Evolutionary conservation across 768 basidiomycete genomes (phyloP).

Genomic region (Cystofilobasidium capitatum): DNA sequence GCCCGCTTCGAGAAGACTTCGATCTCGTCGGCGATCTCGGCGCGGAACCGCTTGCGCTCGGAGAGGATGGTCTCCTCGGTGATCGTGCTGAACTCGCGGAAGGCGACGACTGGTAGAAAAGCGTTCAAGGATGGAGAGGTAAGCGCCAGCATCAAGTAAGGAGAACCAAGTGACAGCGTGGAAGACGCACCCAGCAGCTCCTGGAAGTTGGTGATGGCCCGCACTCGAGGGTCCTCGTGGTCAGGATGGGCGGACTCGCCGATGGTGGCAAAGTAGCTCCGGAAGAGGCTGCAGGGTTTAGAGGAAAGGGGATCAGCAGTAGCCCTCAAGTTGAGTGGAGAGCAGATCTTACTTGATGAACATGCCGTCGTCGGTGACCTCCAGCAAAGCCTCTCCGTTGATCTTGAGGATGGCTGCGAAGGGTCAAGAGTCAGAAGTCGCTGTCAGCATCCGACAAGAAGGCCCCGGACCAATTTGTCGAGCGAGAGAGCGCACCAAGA

Average conservation of each 20-base stretch:
- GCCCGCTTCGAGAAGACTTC: slow-evolving; percentile 90
- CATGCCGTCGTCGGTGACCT: slow-evolving; percentile 91
- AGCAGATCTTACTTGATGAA: slow-evolving; percentile 68
- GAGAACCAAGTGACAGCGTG: not conserved
- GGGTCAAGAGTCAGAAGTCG: not conserved
- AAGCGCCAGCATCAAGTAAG: not conserved
- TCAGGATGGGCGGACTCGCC: slow-evolving; percentile 89
- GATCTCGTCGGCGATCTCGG: slow-evolving; percentile 82
- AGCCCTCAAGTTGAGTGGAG: not conserved
- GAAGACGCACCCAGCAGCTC: slow-evolving; percentile 45
- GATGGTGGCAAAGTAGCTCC: slow-evolving; percentile 85
- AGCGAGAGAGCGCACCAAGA: slow-evolving; percentile 36
- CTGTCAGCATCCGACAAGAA: not conserved
- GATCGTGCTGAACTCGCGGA: slow-evolving; percentile 93
- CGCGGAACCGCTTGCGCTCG: slow-evolving; percentile 75
- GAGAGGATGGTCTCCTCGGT: slow-evolving; percentile 84
- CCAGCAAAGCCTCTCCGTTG: slow-evolving; percentile 81
- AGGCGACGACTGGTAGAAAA: slow-evolving; percentile 72
- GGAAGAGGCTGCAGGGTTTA: slow-evolving; percentile 61
- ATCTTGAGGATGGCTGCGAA: slow-evolving; percentile 84
- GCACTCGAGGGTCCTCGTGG: slow-evolving; percentile 73
- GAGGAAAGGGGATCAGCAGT: not conserved
- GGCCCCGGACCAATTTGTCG: no score
- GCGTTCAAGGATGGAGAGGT: not conserved
- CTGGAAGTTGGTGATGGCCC: slow-evolving; percentile 94